Evolutionary conservation across 306 rosid genomes (phyloP).

Genomic region (Hippophae gyantsensis): DNA sequence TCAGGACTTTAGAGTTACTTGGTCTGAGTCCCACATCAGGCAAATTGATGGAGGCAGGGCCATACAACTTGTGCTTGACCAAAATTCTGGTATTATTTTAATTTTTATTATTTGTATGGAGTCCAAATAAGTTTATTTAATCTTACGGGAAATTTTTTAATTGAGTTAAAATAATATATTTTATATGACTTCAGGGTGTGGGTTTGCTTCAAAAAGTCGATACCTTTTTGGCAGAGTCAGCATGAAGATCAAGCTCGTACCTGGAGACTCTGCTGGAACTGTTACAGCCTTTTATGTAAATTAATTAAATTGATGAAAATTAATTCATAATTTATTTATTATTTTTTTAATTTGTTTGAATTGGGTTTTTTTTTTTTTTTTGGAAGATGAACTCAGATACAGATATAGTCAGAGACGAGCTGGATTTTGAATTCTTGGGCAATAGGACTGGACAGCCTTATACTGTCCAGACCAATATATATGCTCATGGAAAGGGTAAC

Average conservation of each 20-base stretch:
- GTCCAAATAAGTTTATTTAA: no score
- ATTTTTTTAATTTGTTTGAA: background rate
- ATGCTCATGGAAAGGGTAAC: constrained; percentile 71
- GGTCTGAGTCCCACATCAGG: constrained; percentile 66
- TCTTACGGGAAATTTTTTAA: no score
- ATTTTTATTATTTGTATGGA: background rate
- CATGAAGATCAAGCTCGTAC: constrained; percentile 90
- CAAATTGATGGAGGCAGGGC: constrained; percentile 72
- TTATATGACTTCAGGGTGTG: constrained; percentile 47
- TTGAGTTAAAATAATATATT: background rate
- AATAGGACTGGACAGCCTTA: constrained; percentile 80
- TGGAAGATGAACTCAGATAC: constrained; percentile 11
- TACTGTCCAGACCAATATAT: constrained; percentile 87
- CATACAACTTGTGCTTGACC: constrained; percentile 78
- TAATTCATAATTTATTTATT: background rate
- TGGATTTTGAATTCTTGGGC: constrained; percentile 92
- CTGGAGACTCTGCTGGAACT: constrained; percentile 93
- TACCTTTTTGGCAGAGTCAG: constrained; percentile 85
- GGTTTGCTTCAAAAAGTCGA: constrained; percentile 65
- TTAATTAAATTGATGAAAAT: background rate
- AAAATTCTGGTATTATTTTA: constrained; percentile 46
- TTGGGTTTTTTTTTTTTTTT: no score
- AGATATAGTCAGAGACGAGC: constrained; percentile 47
- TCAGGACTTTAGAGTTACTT: constrained; percentile 56
- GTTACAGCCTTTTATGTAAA: constrained; percentile 87